phyloP scores from a whole-genome alignment of 495 filamentous ascomycete species.

The Bombardia bombarda region DNA sequence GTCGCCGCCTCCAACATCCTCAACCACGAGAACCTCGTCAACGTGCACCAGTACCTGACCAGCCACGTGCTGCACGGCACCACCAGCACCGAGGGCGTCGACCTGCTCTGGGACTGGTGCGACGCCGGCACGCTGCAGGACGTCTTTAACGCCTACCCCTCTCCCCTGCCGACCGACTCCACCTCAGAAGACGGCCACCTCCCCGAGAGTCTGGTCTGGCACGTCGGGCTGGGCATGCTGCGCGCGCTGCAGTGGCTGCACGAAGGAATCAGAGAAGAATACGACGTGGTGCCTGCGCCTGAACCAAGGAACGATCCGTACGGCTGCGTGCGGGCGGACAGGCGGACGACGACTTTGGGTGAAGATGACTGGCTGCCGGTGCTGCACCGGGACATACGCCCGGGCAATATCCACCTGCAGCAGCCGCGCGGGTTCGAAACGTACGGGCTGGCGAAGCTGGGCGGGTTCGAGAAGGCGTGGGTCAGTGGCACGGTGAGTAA shows the following conservation, averaged over 20 bases:
- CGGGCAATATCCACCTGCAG: slow-evolving; percentile 36
- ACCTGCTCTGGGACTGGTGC: slow-evolving; percentile 32
- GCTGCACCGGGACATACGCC: slow-evolving; percentile 33
- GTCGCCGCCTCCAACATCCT: slow-evolving; percentile 16
- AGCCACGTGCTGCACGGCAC: no score
- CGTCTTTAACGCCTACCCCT: no score
- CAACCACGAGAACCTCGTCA: slow-evolving; percentile 37
- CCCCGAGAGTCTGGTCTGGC: slow-evolving; percentile 38
- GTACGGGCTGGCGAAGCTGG: slow-evolving; percentile 42
- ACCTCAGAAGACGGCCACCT: slow-evolving; percentile 20
- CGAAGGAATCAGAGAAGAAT: slow-evolving; percentile 23
- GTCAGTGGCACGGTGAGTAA: slow-evolving; percentile 22
- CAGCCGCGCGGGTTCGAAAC: slow-evolving; percentile 35
- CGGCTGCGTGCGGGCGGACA: slow-evolving; percentile 1
- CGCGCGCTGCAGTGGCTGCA: slow-evolving; percentile 36
- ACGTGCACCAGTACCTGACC: no score
- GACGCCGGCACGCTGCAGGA: slow-evolving; percentile 29
- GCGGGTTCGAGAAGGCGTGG: slow-evolving; percentile 27
- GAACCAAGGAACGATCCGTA: not conserved
- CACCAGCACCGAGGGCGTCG: no score
- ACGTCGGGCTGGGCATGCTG: slow-evolving; percentile 31
- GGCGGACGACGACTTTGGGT: slow-evolving; percentile 1
- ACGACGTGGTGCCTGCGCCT: slow-evolving; percentile 1
- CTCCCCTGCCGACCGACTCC: no score
- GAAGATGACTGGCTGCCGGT: slow-evolving; percentile 37